Percentiles rank a stretch among this genome's conserved stretches.
phyloP scores from a whole-genome alignment of 116 monocot species.

The Phalaenopsis hybrid region DNA sequence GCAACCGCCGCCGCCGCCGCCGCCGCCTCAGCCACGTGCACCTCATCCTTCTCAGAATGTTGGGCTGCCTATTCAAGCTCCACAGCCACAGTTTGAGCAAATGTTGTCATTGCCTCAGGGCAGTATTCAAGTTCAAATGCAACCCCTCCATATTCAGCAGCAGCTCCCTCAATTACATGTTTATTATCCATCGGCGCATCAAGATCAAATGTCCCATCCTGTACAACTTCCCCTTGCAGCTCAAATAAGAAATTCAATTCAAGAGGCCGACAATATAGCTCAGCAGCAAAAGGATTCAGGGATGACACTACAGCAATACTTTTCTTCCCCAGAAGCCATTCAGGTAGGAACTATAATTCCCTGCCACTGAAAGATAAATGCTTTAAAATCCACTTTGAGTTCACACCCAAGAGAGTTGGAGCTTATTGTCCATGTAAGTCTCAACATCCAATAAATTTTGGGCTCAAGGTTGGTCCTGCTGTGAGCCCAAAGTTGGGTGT shows the following conservation, averaged over 20 bases:
- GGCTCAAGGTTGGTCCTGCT: neutral
- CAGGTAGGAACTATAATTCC: conserved; percentile 39
- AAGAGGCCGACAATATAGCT: conserved; percentile 23
- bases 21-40: conserved; percentile 51
- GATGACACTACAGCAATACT: conserved; percentile 68
- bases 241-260: conserved; percentile 21
- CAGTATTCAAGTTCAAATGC: conserved; percentile 49
- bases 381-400: neutral
- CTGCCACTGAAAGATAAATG: neutral
- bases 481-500: neutral
- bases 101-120: conserved; percentile 34
- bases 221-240: conserved; percentile 23
- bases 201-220: conserved; percentile 33
- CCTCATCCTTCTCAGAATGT: conserved; percentile 54
- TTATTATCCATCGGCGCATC: conserved; percentile 63
- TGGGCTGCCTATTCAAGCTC: conserved; percentile 22
- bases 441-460: neutral
- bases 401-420: neutral
- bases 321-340: conserved; percentile 93
- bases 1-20: conserved; percentile 58
- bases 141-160: conserved; percentile 63
- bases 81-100: conserved; percentile 48
- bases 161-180: conserved; percentile 67
- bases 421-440: neutral
- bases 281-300: conserved; percentile 69